phyloP scores from a whole-genome alignment of 73 alveolate species.

The Paraurostyla sp. region DNA sequence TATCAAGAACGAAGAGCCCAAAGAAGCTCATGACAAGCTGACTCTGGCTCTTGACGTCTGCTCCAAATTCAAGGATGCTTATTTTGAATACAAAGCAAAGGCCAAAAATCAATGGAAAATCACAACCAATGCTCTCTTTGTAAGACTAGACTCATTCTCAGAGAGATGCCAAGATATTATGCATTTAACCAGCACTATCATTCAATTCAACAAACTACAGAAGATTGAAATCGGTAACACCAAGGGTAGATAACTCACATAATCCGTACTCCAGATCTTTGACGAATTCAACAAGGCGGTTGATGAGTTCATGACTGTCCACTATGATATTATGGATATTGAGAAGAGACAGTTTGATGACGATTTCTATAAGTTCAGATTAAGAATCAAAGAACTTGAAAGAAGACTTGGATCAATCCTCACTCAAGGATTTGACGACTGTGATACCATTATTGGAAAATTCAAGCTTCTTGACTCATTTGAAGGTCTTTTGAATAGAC shows the following conservation, averaged over 20 bases:
- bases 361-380: conserved; percentile 98
- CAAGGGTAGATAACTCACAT: conserved; percentile 99
- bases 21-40: conserved; percentile 97
- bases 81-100: conserved; percentile 96
- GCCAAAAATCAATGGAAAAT: conserved; percentile 96
- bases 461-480: conserved; percentile 97
- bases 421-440: conserved; percentile 99
- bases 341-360: conserved; percentile 98
- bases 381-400: conserved; percentile 98
- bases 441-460: conserved; percentile 95
- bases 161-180: conserved; percentile 99
- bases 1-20: conserved; percentile 98
- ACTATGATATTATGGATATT: conserved; percentile 99
- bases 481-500: conserved; percentile 99
- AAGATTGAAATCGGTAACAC: conserved; percentile 99
- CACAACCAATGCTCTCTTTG: conserved; percentile 99
- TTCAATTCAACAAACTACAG: conserved; percentile 97
- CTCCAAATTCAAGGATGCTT: conserved; percentile 97
- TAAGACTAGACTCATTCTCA: conserved; percentile 98
- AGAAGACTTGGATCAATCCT: conserved; percentile 98
- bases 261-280: conserved; percentile 95
- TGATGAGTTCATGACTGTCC: conserved; percentile 93
- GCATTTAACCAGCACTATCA: conserved; percentile 98
- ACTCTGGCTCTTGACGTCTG: conserved; percentile 92
- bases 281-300: conserved; percentile 98